phyloP scores from a whole-genome alignment of 495 filamentous ascomycete genomes.

The Viridothelium virens region DNA sequence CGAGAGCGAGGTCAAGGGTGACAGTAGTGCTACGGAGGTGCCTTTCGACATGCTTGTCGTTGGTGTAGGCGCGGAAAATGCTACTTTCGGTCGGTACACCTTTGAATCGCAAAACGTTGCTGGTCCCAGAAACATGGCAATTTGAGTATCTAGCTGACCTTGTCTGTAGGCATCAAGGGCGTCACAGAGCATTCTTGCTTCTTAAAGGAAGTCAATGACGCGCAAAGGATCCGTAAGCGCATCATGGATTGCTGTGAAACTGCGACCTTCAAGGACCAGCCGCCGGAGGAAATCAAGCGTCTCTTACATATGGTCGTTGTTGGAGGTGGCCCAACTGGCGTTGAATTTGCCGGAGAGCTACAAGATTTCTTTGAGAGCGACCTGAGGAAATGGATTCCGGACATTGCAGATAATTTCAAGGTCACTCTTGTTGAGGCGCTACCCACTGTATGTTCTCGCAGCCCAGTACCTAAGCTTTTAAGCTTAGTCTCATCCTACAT shows the following conservation, averaged over 20 bases:
- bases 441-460: conserved; percentile 59
- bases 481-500: too few relatives aligned
- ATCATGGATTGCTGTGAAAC: conserved; percentile 99
- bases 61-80: conserved; percentile 95
- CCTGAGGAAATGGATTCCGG: conserved; percentile 94
- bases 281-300: conserved; percentile 79
- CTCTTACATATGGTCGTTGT: conserved; percentile 99
- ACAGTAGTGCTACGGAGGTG: conserved; percentile 73
- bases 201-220: conserved; percentile 94
- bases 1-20: conserved; percentile 87
- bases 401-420: conserved; percentile 87
- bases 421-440: conserved; percentile 96
- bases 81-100: conserved; percentile 70
- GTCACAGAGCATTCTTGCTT: conserved; percentile 95
- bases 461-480: neutral
- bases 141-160: too few relatives aligned
- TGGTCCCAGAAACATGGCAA: neutral
- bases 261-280: conserved; percentile 95
- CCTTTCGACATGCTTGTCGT: conserved; percentile 98
- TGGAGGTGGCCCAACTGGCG: conserved; percentile 93
- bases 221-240: conserved; percentile 89
- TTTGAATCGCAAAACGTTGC: neutral
- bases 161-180: conserved; percentile 66
- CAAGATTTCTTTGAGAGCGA: conserved; percentile 99
- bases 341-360: conserved; percentile 95